Base-by-base conservation (phyloP, 2,329 filamentous ascomycete genomes). In the Clonostachys solani region DNA sequence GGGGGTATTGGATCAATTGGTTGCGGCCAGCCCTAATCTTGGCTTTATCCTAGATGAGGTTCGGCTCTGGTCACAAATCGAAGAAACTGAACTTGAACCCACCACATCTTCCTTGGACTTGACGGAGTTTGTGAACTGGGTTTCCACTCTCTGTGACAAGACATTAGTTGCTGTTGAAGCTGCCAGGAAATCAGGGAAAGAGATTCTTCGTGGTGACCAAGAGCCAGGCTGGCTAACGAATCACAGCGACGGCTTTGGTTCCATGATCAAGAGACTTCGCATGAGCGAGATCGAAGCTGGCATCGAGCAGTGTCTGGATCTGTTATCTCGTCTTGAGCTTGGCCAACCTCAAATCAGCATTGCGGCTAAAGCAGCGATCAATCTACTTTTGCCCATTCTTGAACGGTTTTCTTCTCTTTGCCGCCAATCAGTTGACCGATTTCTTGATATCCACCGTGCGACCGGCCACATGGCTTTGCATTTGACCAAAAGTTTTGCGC, bases 121-220 rank as follows among this genome's bases (percentile, higher is more conserved):
- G 15, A 53, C 74, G 16, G 60, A 66, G 1, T 77, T 91, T 41
- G 78, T 83, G 40, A 66, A 75, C 13, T 70, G 75, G 5, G 64
- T 90, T 2, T 78, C 88, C 36, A 77, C 67, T 2, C 72, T 87
- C n/a, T 80, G 86, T 42, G 88, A 95, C 63, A 80, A 81, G 44
- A 79, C 92, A 29, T 81, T 96, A 3, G 86, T 92, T 35, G 85
- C 87, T 1, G 76, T 95, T 43, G 90, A 96, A 62, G 81, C 84
- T 52, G 76, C 87, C 42, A 79, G 81, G 49, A 80, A 79, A 50
- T 67, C 74, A 3, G 68, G 81, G 9, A 65, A 71, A 12, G 70
- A 72, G 4, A 57, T 66, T 40, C 58, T 55, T 1, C 56, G 51
- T 5, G 67, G 62, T 29, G 61, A 65, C n/a, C 60, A 63, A n/a